phyloP scores from a whole-genome alignment of 2,329 filamentous ascomycete genomes.

The Aspergillus versicolor region DNA sequence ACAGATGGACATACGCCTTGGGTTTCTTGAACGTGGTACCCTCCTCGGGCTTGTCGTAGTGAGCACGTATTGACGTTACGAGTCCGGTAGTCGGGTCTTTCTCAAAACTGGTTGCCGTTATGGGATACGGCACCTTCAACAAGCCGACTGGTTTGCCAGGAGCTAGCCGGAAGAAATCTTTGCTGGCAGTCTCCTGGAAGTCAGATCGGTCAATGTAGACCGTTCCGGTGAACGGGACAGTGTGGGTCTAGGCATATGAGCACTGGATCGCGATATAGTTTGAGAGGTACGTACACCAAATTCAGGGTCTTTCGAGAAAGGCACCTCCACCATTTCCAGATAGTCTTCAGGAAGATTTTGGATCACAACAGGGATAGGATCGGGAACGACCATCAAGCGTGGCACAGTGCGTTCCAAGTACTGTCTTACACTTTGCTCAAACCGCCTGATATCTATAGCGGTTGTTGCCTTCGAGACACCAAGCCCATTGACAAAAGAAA shows the following conservation, averaged over 20 bases:
- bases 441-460: neutral
- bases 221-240: neutral
- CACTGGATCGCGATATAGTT: neutral
- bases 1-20: neutral
- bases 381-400: neutral
- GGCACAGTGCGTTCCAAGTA: neutral
- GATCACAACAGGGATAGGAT: neutral
- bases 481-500: slow-evolving; percentile 85
- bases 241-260: neutral
- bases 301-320: neutral
- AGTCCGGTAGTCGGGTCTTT: neutral
- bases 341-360: neutral
- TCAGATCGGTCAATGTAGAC: neutral
- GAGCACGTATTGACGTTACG: neutral
- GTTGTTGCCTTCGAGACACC: slow-evolving; percentile 75
- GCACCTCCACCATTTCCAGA: neutral
- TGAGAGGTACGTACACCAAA: neutral
- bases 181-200: neutral
- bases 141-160: neutral
- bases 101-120: neutral
- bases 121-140: neutral
- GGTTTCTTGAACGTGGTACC: neutral
- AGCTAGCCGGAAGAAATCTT: neutral
- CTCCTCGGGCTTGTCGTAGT: neutral
- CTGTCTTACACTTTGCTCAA: neutral